These are phyloP conservation scores for Sphaceloma murrayae DNA, from an alignment of 2,329 filamentous ascomycete species.

Conservation along the genomic window DNA sequence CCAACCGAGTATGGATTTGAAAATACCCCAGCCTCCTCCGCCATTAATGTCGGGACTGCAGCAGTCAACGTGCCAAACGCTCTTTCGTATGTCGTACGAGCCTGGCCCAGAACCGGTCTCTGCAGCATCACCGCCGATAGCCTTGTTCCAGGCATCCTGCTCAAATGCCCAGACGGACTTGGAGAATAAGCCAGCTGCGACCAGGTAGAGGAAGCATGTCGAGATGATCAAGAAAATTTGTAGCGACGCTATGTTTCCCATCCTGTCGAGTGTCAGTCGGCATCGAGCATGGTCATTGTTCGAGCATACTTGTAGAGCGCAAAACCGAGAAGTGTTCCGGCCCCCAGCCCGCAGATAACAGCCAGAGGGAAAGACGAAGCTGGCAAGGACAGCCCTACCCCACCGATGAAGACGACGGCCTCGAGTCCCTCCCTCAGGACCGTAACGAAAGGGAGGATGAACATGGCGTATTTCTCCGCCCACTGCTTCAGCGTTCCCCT, in stretches of 20 bases:
- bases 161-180: constrained; percentile 67
- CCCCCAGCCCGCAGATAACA: constrained; percentile 60
- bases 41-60: constrained; percentile 65
- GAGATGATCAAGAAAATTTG: constrained; percentile 74
- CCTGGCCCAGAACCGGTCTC: constrained; percentile 60
- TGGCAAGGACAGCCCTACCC: constrained; percentile 67
- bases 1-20: constrained; percentile 82
- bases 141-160: constrained; percentile 55
- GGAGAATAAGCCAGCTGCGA: constrained; percentile 74
- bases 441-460: constrained; percentile 75
- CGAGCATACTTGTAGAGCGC: constrained; percentile 60
- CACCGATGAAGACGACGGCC: constrained; percentile 76
- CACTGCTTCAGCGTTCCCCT: constrained; percentile 50
- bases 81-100: constrained; percentile 68
- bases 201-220: constrained; percentile 74
- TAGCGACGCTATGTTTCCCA: constrained; percentile 54
- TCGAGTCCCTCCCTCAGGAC: constrained; percentile 81
- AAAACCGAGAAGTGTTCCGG: constrained; percentile 59
- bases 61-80: constrained; percentile 79
- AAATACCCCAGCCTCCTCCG: constrained; percentile 74
- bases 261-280: constrained; percentile 30
- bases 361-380: constrained; percentile 69
- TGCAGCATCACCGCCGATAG: constrained; percentile 53
- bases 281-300: not conserved
- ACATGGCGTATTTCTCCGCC: constrained; percentile 75